Evolutionary conservation across 1,284 basidiomycete genomes (phyloP), one percentile per base, ranked within the genome.

Genomic region (Tylopilus sp.): DNA sequence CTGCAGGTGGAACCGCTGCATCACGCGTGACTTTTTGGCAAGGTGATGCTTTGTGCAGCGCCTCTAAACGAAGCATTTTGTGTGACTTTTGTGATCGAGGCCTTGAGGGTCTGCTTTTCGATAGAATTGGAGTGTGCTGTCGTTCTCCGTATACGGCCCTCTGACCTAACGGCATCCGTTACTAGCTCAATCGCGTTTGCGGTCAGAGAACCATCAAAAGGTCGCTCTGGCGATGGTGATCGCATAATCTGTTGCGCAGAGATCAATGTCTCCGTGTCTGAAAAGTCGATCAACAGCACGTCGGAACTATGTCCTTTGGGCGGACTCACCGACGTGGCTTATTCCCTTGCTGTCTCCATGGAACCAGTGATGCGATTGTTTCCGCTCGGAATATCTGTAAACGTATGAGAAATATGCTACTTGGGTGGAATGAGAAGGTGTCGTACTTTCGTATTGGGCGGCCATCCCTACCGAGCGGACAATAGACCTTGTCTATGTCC

Each of bases 281-380:
- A 35, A 28, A n/a, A 34, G 36, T 33, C n/a, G 35, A 30, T 57
- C 41, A 42, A 42, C 16, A 13, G 4, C 16, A 41, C n/a, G 25
- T 44, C 15, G 39, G 31, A 38, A 34, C 41, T 12, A 47, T 41
- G 30, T 36, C n/a, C 1, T 38, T 25, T 49, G 49, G 49, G 29
- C 38, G 34, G 44, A 55, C 71, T 48, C 56, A 81, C 81, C 75
- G 41, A 78, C 72, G 43, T 79, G 74, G 2, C 81, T 83, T 36
- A 77, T 67, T 5, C 81, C 79, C 46, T 81, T 76, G 42, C 67
- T 68, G 52, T 78, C 80, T 9, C 74, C 72, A 51, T 79, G 72
- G 55, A 86, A 82, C 86, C 86, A 86, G 54, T 86, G 81, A 54
- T 85, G 77, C 29, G 76, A 76, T 36, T 70, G 63, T 36, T 73